Base-by-base conservation (phyloP, 352 stramenopile genomes). In the Pilasporangium apinafurcum region DNA sequence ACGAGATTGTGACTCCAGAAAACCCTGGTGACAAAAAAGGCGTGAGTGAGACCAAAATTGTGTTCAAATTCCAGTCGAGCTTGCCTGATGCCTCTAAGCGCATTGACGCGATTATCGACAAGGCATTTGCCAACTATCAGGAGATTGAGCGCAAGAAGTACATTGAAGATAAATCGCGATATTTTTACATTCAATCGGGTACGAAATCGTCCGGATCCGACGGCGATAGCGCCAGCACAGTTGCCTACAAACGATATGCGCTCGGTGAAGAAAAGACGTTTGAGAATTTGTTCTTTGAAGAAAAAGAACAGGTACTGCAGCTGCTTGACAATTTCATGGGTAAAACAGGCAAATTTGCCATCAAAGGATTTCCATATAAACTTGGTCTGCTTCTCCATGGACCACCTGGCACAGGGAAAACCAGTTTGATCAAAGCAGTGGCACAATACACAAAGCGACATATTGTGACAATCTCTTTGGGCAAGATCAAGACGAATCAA, bases 291-390 rank as follows among this genome's bases (percentile, higher is more conserved):
- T 96, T 96, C 56, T 95, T 96, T 41, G 44, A 73, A 21, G 74
- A 95, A 25, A 96, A 96, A 52, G 32, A 65, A 10, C 45, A 51
- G 20, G 53, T 95, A 20, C 24, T 95, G 22, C 46, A 78, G 31
- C 51, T 93, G 3, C 65, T 96, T 1, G 56, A 91, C 44, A 75
- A 90, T 46, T 96, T 95, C 47, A 50, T 56, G 27, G 67, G 45
- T 38, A 74, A 61, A 42, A 65, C 29, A 2, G 86, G 83, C 32
- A 94, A 92, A 59, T 96, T 94, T 47, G 65, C 65, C 5, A 92
- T 96, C 63, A 61, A 67, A 27, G 86, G 86, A 7, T 95, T 93
- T 28, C 89, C 86, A 8, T 83, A 96, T 67, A 96, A 96, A 56
- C 74, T 80, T 22, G 84, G 62, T 0, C 76, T 96, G 4, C 54